These are phyloP conservation scores for Jatropha multifida DNA, from an alignment of 441 rosid species.

Conservation along the genomic window DNA sequence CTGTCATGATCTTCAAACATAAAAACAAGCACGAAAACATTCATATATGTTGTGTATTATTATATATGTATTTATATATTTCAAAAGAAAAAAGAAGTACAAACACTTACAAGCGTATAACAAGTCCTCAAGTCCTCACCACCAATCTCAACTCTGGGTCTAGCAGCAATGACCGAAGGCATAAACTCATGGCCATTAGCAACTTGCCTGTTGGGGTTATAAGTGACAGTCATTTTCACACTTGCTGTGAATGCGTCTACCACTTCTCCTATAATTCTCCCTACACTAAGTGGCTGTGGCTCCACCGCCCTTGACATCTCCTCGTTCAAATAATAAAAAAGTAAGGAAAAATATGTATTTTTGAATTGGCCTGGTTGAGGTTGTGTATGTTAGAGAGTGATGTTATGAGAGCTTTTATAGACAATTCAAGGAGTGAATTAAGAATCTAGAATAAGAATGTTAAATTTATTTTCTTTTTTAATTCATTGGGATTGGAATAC, in stretches of 20 bases:
- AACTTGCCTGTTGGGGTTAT: constrained; percentile 69
- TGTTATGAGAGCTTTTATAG: constrained; percentile 33
- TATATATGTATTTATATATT: not conserved
- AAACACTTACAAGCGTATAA: constrained; percentile 54
- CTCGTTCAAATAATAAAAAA: not conserved
- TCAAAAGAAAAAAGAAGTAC: not conserved
- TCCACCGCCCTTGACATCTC: constrained; percentile 56
- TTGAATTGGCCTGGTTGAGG: not conserved
- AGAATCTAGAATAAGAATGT: no score
- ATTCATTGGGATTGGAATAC: no score
- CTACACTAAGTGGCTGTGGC: constrained; percentile 63
- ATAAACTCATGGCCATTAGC: constrained; percentile 77
- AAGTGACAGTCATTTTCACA: constrained; percentile 62
- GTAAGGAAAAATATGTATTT: not conserved
- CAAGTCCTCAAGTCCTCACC: constrained; percentile 62
- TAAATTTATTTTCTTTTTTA: no score
- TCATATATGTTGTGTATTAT: not conserved
- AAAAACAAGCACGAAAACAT: not conserved
- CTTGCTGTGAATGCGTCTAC: constrained; percentile 75
- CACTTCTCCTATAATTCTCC: constrained; percentile 89
- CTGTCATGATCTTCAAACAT: constrained; percentile 62
- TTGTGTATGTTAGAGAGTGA: constrained; percentile 1
- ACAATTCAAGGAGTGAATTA: constrained; percentile 8
- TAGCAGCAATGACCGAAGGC: constrained; percentile 56
- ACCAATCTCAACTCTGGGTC: constrained; percentile 62